These are phyloP conservation scores for Fusarium sp. DNA, from an alignment of 2,329 filamentous ascomycete genomes.

Conservation along the genomic window DNA sequence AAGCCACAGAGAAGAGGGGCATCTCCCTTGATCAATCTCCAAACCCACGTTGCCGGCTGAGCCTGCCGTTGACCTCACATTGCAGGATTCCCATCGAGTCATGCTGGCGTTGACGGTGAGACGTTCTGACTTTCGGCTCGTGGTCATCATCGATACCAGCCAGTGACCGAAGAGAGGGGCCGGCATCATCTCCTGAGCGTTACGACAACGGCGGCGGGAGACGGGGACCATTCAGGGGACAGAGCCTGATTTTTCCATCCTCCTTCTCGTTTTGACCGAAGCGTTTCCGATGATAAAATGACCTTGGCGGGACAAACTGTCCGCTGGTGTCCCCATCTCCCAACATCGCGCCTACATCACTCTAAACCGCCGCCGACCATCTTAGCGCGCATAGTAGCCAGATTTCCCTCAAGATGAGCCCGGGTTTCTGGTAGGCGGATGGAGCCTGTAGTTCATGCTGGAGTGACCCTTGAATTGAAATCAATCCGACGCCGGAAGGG, in stretches of 20 bases:
- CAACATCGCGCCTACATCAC: constrained; percentile 1
- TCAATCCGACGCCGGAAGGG: not conserved
- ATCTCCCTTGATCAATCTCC: not conserved
- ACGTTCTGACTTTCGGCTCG: constrained; percentile 9
- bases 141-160: not conserved
- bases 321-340: constrained; percentile 16
- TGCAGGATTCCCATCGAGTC: constrained; percentile 23
- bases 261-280: constrained; percentile 19
- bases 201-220: constrained; percentile 2
- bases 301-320: constrained; percentile 15
- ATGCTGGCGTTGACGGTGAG: constrained; percentile 13
- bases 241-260: not conserved
- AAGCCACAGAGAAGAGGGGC: not conserved
- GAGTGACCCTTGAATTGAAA: not conserved
- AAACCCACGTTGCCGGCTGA: not conserved
- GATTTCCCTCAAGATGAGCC: not conserved
- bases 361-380: constrained; percentile 15
- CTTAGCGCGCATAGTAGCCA: constrained; percentile 21
- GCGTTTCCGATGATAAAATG: constrained; percentile 3
- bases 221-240: constrained; percentile 7
- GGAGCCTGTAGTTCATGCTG: not conserved
- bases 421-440: not conserved
- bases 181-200: constrained; percentile 1
- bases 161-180: not conserved
- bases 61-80: not conserved